Conservation (phyloP, 2,329 filamentous ascomycete genomes). For the Phoma sp. region DNA sequence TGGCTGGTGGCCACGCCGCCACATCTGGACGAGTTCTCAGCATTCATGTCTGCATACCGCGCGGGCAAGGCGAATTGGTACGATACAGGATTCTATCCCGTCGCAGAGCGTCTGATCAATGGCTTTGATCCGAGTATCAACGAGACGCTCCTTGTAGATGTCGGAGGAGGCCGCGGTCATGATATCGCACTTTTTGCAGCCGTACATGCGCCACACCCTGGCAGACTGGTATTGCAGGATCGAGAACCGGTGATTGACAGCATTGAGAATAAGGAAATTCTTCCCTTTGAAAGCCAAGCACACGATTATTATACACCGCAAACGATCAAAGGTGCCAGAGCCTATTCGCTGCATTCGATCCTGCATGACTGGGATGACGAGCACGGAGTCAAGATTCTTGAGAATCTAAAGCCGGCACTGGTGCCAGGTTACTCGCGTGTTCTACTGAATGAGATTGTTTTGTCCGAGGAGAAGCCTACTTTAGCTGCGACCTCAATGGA, state of each 20-base stretch:
- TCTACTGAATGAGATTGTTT: conserved; percentile 22
- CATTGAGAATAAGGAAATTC: conserved; percentile 26
- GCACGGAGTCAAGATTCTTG: conserved; percentile 22
- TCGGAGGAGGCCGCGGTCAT: conserved; percentile 53
- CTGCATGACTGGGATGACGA: conserved; percentile 34
- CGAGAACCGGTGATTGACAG: conserved; percentile 44
- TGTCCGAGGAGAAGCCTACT: conserved; percentile 16
- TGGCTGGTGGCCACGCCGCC: conserved; percentile 48
- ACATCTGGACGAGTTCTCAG: conserved; percentile 30
- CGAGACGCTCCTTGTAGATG: conserved; percentile 49
- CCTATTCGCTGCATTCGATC: conserved; percentile 30
- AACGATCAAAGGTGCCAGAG: conserved; percentile 50
- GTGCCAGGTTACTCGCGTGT: conserved; percentile 23
- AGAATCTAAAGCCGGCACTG: conserved; percentile 22
- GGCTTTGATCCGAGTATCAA: conserved; percentile 25
- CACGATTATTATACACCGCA: conserved; percentile 57
- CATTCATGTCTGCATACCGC: conserved; percentile 5
- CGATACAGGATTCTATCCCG: conserved; percentile 21
- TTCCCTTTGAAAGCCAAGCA: conserved; percentile 36
- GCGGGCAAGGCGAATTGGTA: conserved; percentile 21
- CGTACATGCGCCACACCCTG: conserved; percentile 44
- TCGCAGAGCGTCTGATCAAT: conserved; percentile 28
- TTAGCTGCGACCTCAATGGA: conserved; percentile 19
- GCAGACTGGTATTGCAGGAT: conserved; percentile 59
- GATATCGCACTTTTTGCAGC: conserved; percentile 43